A percentile compares a stretch with the other conserved stretches of the same genome.
Conservation (phyloP, 257 asterid genomes). For the Forsythia suspensa region DNA sequence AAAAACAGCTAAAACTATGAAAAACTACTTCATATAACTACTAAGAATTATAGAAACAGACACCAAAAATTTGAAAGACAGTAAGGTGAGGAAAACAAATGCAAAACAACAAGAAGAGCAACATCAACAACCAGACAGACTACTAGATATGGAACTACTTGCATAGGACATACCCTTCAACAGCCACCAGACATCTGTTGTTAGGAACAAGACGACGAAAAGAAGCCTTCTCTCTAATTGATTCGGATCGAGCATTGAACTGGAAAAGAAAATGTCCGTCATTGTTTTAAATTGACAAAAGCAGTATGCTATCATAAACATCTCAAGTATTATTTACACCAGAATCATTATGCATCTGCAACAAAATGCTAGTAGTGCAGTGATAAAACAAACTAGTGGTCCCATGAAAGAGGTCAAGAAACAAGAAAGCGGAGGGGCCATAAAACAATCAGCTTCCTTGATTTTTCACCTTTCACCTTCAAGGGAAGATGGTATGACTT, state of each 20-base stretch:
- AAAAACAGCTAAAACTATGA: not conserved
- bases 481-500: not conserved
- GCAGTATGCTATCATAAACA: conserved; percentile 4
- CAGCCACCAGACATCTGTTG: conserved; percentile 78
- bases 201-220: conserved; percentile 83
- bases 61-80: not conserved
- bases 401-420: not conserved
- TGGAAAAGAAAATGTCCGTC: conserved; percentile 34
- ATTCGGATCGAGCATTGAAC: conserved; percentile 92
- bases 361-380: not conserved
- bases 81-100: not conserved
- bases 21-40: not conserved
- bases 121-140: not conserved
- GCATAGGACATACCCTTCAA: conserved; percentile 69
- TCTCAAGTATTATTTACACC: not conserved
- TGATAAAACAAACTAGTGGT: not conserved
- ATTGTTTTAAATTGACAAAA: conserved; percentile 9
- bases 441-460: not conserved
- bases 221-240: conserved; percentile 82
- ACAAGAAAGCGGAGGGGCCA: not conserved
- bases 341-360: conserved; percentile 4
- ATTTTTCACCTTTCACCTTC: not conserved
- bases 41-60: not conserved
- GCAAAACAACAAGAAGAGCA: not conserved
- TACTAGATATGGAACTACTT: not conserved